phyloP scores from a whole-genome alignment of 2,329 filamentous ascomycete species.

The Aspergillus proliferans region DNA sequence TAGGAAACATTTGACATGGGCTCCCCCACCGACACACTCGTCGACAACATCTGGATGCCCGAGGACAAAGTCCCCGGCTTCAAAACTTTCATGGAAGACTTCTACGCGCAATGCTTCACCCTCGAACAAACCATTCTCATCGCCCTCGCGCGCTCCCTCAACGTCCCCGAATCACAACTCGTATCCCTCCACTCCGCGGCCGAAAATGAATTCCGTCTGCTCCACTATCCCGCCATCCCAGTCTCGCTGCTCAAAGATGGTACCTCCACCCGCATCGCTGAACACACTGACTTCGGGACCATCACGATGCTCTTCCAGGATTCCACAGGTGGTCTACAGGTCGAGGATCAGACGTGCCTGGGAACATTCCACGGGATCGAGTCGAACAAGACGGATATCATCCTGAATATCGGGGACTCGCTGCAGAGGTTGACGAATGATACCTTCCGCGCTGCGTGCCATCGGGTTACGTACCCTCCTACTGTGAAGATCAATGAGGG shows the following conservation, averaged over 20 bases:
- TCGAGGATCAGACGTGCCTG: slow-evolving; percentile 13
- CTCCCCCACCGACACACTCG: slow-evolving; percentile 32
- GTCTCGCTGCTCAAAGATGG: slow-evolving; percentile 37
- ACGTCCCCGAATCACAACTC: slow-evolving; percentile 37
- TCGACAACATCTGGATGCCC: slow-evolving; percentile 45
- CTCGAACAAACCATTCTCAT: slow-evolving; percentile 38
- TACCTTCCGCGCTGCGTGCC: slow-evolving; percentile 45
- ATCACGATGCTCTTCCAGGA: slow-evolving; percentile 51
- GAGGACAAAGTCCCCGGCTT: slow-evolving; percentile 42
- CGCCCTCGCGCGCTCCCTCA: slow-evolving; percentile 41
- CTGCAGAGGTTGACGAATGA: slow-evolving; percentile 48
- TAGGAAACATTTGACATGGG: slow-evolving; percentile 44
- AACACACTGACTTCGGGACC: slow-evolving; percentile 48
- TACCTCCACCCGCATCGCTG: slow-evolving; percentile 42
- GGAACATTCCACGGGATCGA: slow-evolving; percentile 12
- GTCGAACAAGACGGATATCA: slow-evolving; percentile 23
- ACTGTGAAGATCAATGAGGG: slow-evolving; percentile 6
- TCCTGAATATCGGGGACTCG: slow-evolving; percentile 49
- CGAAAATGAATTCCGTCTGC: slow-evolving; percentile 54
- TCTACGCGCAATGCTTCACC: slow-evolving; percentile 39
- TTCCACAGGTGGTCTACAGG: slow-evolving; percentile 14
- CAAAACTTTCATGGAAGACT: slow-evolving; percentile 27
- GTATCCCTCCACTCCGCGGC: slow-evolving; percentile 44
- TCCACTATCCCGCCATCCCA: slow-evolving; percentile 51
- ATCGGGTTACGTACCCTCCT: slow-evolving; percentile 30